Conservation (phyloP, 106 monocot species). For the Phalaenopsis aphrodite region DNA sequence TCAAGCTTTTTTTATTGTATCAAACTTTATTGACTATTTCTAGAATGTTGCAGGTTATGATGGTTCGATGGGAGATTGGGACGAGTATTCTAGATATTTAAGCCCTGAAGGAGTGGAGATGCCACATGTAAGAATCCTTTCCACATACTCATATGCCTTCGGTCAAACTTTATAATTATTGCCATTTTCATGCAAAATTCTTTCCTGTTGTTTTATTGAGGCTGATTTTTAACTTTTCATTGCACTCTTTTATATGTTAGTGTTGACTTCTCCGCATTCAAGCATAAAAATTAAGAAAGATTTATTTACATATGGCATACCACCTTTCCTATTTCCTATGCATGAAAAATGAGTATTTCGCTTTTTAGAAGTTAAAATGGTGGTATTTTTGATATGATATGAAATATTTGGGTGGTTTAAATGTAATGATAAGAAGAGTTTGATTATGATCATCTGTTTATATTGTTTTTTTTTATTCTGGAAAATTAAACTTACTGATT, state of each 20-base stretch:
- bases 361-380: too few relatives aligned
- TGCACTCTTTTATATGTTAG: not conserved
- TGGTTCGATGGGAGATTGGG: conserved; percentile 49
- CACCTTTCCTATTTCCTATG: too few relatives aligned
- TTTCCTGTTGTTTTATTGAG: not conserved
- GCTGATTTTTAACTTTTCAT: not conserved
- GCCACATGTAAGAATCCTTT: conserved; percentile 40
- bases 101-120: conserved; percentile 65
- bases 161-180: not conserved
- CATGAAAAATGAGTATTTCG: too few relatives aligned
- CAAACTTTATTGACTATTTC: conserved; percentile 2
- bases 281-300: not conserved
- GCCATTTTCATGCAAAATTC: too few relatives aligned
- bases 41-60: conserved; percentile 41
- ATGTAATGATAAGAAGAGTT: not conserved
- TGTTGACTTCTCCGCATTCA: not conserved
- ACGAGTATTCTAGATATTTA: conserved; percentile 63
- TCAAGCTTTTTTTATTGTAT: not conserved
- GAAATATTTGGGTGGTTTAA: too few relatives aligned
- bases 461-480: not conserved
- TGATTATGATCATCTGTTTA: not conserved
- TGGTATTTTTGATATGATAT: too few relatives aligned
- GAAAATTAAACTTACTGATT: not conserved
- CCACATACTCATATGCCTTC: not conserved
- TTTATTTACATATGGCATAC: too few relatives aligned